Evolutionary conservation across 331 rosid species (phyloP).

Genomic region (Quercus lobata): DNA sequence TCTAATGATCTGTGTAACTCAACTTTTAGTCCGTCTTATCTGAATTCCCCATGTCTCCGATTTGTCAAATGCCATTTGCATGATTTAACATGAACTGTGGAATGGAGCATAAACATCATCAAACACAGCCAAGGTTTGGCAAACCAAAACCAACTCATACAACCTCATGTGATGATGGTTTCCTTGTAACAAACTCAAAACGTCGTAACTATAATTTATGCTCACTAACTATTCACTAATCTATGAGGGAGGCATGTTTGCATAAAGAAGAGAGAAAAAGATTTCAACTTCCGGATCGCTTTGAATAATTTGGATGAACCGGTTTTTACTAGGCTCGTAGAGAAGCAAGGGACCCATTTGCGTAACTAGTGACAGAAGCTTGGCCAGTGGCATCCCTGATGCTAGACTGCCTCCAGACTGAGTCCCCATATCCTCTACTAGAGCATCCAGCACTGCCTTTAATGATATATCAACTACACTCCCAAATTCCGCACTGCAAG

Average conservation of each 20-base stretch:
- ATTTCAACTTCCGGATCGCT: slow-evolving; percentile 68
- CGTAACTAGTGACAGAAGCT: slow-evolving; percentile 71
- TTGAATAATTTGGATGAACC: slow-evolving; percentile 55
- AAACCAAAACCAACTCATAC: not conserved
- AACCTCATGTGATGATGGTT: slow-evolving; percentile 22
- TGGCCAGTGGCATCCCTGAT: slow-evolving; percentile 63
- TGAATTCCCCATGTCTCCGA: not conserved
- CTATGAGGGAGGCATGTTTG: slow-evolving; percentile 56
- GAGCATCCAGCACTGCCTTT: slow-evolving; percentile 49
- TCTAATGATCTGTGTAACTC: not conserved
- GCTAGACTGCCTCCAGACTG: slow-evolving; percentile 48
- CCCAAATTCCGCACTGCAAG: slow-evolving; percentile 69
- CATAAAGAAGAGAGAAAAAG: slow-evolving; percentile 81
- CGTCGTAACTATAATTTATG: slow-evolving; percentile 12
- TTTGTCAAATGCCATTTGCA: not conserved
- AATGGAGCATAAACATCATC: not conserved
- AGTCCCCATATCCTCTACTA: slow-evolving; percentile 52
- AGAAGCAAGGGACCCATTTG: slow-evolving; percentile 67
- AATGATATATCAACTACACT: slow-evolving; percentile 53
- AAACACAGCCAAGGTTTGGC: not conserved
- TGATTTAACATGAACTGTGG: not conserved
- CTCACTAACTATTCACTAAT: slow-evolving; percentile 34
- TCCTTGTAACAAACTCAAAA: slow-evolving; percentile 22
- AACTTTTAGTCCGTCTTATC: not conserved
- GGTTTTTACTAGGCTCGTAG: slow-evolving; percentile 65